Conservation (phyloP, 768 basidiomycete species). For the Leccinum rimulosum region DNA sequence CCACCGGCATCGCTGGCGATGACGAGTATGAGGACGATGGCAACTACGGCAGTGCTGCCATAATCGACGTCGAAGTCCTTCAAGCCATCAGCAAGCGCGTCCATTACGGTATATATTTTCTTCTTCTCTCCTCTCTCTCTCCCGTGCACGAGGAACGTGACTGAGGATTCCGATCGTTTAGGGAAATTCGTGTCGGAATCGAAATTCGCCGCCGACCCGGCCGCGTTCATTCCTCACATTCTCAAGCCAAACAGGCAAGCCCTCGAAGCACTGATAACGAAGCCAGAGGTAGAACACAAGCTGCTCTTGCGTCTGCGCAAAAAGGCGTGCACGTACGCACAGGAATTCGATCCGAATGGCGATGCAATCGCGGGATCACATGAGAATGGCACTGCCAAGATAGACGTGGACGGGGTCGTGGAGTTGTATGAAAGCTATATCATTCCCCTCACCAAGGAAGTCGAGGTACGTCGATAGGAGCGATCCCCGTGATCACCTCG, state of each 20-base stretch:
- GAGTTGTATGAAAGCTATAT: slow-evolving; percentile 93
- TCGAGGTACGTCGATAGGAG: slow-evolving; percentile 68
- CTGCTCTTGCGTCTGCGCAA: slow-evolving; percentile 81
- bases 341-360: slow-evolving; percentile 76
- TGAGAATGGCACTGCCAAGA: slow-evolving; percentile 52
- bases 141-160: neutral
- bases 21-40: slow-evolving; percentile 88
- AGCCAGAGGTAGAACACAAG: slow-evolving; percentile 90
- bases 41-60: slow-evolving; percentile 95
- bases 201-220: slow-evolving; percentile 86
- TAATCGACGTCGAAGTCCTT: slow-evolving; percentile 93
- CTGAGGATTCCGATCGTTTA: slow-evolving; percentile 32
- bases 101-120: slow-evolving; percentile 75
- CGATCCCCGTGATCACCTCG: neutral
- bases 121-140: neutral
- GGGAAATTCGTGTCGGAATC: slow-evolving; percentile 99
- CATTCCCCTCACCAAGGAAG: slow-evolving; percentile 96
- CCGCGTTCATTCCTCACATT: slow-evolving; percentile 92
- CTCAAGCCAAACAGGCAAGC: slow-evolving; percentile 70
- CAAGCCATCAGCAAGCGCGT: slow-evolving; percentile 98
- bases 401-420: slow-evolving; percentile 91
- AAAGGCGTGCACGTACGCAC: slow-evolving; percentile 78
- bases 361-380: slow-evolving; percentile 40
- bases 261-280: slow-evolving; percentile 89
- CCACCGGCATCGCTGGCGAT: slow-evolving; percentile 61